Evolutionary conservation across 2,329 filamentous ascomycete genomes (phyloP).

Genomic region (Talaromyces islandicus): DNA sequence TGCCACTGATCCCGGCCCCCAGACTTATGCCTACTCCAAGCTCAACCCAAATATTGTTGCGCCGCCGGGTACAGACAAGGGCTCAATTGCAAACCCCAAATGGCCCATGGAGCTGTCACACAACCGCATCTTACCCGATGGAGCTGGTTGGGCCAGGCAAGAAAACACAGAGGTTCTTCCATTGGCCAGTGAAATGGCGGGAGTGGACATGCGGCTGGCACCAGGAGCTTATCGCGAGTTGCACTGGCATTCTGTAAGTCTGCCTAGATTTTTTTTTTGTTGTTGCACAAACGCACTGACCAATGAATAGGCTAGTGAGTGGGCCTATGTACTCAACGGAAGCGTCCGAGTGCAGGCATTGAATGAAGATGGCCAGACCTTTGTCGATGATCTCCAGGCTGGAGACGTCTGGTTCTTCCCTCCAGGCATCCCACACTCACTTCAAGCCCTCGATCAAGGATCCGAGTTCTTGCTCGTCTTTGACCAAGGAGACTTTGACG

Average conservation of each 20-base stretch:
- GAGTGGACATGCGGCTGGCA: constrained; percentile 48
- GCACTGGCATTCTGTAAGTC: constrained; percentile 35
- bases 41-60: constrained; percentile 11
- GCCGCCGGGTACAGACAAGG: constrained; percentile 6
- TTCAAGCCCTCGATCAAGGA: constrained; percentile 52
- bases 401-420: constrained; percentile 34
- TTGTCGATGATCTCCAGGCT: constrained; percentile 33
- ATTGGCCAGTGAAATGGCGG: constrained; percentile 40
- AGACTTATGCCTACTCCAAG: constrained; percentile 10
- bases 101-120: constrained; percentile 47
- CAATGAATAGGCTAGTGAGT: constrained; percentile 13
- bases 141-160: constrained; percentile 45
- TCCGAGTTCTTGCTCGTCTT: constrained; percentile 58
- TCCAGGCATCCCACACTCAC: constrained; percentile 29
- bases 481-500: constrained; percentile 53
- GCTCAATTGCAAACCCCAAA: constrained; percentile 25
- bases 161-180: constrained; percentile 45
- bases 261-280: neutral
- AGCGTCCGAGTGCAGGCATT: constrained; percentile 34
- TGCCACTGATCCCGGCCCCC: constrained; percentile 13
- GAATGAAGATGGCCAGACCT: constrained; percentile 46
- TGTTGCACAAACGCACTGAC: neutral
- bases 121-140: constrained; percentile 34
- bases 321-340: constrained; percentile 18
- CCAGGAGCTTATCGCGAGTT: constrained; percentile 52